phyloP scores from a whole-genome alignment of 2,329 filamentous ascomycete species.

The Cadophora sp. region DNA sequence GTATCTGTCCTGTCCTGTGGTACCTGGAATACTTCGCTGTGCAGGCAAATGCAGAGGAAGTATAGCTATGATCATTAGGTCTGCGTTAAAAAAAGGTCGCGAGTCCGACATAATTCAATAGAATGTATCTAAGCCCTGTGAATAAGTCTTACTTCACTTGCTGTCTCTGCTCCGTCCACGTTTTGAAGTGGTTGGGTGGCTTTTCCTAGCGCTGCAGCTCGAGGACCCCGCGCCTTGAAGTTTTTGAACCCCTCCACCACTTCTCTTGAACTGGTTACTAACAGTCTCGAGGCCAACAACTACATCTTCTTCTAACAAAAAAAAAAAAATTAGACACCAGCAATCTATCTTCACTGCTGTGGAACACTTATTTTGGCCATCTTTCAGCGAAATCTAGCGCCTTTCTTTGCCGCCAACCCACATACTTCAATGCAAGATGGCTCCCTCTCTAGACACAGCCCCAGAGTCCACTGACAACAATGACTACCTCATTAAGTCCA shows the following conservation, averaged over 20 bases:
- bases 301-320: background rate
- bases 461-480: conserved; percentile 43
- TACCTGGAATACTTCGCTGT: background rate
- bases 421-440: conserved; percentile 14
- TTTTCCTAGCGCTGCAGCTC: background rate
- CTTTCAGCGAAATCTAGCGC: background rate
- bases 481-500: conserved; percentile 64
- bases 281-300: background rate
- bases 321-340: background rate
- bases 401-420: background rate
- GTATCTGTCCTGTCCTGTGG: background rate
- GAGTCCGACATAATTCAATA: background rate
- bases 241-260: background rate
- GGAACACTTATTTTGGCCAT: background rate
- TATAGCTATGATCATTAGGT: background rate
- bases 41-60: background rate
- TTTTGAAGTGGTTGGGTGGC: conserved; percentile 15
- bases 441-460: background rate
- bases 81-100: too few species aligned
- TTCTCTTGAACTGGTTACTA: background rate
- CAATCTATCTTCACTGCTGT: background rate
- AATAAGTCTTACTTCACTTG: background rate
- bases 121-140: background rate
- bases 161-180: background rate
- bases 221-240: conserved; percentile 10